Evolutionary conservation across 306 rosid genomes (phyloP).

Genomic region (Vigna reflexopilosa): DNA sequence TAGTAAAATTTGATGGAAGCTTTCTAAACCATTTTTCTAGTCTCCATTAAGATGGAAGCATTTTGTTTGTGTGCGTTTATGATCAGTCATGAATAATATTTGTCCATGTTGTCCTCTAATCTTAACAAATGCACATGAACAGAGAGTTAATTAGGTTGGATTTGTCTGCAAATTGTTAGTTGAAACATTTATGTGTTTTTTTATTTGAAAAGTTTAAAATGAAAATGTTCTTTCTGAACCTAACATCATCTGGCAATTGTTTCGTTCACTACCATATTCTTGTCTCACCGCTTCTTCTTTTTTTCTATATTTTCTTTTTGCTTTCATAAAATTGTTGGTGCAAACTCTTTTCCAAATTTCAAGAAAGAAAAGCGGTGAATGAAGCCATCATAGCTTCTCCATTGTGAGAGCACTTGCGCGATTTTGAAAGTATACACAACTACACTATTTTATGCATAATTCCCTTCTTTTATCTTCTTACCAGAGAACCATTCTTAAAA

Average conservation of each 20-base stretch:
- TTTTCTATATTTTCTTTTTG: neutral
- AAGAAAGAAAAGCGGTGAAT: constrained; percentile 23
- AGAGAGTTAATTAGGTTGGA: too few relatives aligned
- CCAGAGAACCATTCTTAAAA: neutral
- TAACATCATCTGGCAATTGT: neutral
- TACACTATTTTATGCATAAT: neutral
- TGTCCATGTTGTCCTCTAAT: too few relatives aligned
- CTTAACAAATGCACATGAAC: too few relatives aligned
- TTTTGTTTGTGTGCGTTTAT: too few relatives aligned
- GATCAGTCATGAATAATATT: too few relatives aligned
- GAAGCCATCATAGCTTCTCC: neutral
- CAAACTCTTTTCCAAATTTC: neutral
- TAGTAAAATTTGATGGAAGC: too few relatives aligned
- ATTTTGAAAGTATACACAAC: neutral
- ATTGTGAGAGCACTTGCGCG: neutral
- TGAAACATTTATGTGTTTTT: too few relatives aligned
- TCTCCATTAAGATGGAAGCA: too few relatives aligned
- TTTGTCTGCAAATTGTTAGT: too few relatives aligned
- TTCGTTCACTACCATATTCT: neutral
- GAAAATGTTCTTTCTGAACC: neutral
- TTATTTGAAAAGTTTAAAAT: too few relatives aligned
- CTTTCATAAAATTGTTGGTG: neutral
- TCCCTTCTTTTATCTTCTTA: neutral
- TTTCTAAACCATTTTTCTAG: too few relatives aligned
- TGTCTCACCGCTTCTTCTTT: neutral